Conservation (phyloP, 768 basidiomycete genomes). For the Podaxis pistillaris region DNA sequence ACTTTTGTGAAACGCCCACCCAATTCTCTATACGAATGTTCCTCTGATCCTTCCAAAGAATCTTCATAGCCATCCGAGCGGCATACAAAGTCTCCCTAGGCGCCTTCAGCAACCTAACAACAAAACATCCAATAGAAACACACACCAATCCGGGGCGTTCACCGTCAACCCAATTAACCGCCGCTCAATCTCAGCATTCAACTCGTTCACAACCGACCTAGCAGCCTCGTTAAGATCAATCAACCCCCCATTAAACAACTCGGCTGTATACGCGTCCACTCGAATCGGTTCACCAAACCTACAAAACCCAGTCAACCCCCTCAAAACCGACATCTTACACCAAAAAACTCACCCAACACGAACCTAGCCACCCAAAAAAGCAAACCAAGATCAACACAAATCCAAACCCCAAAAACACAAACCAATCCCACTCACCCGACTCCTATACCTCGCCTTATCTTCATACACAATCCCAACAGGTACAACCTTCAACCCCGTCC, state of each 20-base stretch:
- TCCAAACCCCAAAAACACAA: neutral
- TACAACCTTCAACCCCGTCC: conserved; percentile 42
- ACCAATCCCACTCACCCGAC: conserved; percentile 38
- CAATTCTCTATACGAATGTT: conserved; percentile 47
- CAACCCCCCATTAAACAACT: conserved; percentile 34
- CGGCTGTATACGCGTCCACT: conserved; percentile 48
- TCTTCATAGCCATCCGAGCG: conserved; percentile 52
- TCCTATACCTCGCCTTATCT: conserved; percentile 64
- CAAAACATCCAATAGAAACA: conserved; percentile 1
- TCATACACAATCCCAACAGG: conserved; percentile 72
- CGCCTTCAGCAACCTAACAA: conserved; percentile 2
- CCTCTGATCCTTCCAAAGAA: conserved; percentile 52
- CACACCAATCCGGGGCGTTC: conserved; percentile 69
- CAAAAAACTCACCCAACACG: conserved; percentile 21
- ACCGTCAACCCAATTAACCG: conserved; percentile 53
- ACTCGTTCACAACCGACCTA: conserved; percentile 52
- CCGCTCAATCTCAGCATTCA: conserved; percentile 50
- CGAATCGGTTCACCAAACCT: conserved; percentile 56
- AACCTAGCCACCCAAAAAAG: conserved; percentile 16
- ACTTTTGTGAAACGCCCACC: conserved; percentile 59
- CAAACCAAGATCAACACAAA: neutral
- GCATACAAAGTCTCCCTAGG: conserved; percentile 61
- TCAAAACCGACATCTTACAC: neutral
- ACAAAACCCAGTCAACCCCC: neutral
- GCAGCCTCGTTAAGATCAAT: conserved; percentile 34